These are phyloP conservation scores for Brassica juncea DNA, from an alignment of 345 rosid species.

Conservation along the genomic window DNA sequence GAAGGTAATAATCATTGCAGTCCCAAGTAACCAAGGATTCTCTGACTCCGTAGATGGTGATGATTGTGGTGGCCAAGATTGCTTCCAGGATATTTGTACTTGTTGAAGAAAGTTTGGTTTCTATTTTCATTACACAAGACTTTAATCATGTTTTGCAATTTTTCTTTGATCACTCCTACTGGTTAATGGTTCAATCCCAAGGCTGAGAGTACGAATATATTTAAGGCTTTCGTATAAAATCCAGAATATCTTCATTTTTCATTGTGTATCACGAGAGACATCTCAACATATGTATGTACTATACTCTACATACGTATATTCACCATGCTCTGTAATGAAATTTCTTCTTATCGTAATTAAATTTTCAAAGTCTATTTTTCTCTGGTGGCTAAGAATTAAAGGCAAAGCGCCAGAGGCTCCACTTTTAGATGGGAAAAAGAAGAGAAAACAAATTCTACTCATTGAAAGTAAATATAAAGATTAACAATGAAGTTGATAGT, in stretches of 20 bases:
- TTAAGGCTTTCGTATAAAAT: not conserved
- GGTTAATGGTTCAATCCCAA: slow-evolving; percentile 22
- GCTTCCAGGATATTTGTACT: slow-evolving; percentile 36
- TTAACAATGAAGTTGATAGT: slow-evolving; percentile 29
- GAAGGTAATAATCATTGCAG: slow-evolving; percentile 26
- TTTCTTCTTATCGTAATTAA: not conserved
- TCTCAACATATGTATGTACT: not conserved
- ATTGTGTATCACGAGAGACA: not conserved
- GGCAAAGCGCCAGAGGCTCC: not conserved
- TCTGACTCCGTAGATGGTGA: slow-evolving; percentile 23
- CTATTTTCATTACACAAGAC: not conserved
- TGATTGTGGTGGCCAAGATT: slow-evolving; percentile 21
- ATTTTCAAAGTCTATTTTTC: not conserved
- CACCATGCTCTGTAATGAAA: not conserved
- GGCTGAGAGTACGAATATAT: not conserved
- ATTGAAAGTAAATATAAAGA: slow-evolving; percentile 25
- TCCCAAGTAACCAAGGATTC: slow-evolving; percentile 20
- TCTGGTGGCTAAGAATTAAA: slow-evolving; percentile 13
- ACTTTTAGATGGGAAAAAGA: not conserved
- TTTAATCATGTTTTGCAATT: not conserved
- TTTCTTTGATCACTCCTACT: not conserved
- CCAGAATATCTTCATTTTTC: not conserved
- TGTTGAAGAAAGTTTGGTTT: slow-evolving; percentile 31
- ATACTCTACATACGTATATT: not conserved
- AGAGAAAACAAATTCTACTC: slow-evolving; percentile 5